A percentile compares a stretch with the other conserved stretches of the same genome.
Evolutionary conservation across 192 early-diverging fungal species (phyloP).

Genomic region (Coemansia reversa): DNA sequence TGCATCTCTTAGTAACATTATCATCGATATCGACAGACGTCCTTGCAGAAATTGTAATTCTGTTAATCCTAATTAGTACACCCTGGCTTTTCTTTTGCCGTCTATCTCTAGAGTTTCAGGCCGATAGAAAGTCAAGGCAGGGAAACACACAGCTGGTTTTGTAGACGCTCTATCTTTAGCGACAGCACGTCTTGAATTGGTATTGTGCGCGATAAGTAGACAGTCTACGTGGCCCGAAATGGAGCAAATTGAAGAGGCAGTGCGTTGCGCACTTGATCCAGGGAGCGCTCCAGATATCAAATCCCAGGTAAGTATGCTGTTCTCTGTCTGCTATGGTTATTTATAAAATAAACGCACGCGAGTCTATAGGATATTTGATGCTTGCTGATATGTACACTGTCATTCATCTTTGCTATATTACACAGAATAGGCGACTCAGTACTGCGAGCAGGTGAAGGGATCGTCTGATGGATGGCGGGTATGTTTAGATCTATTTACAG

Average conservation of each 20-base stretch:
- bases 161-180: not conserved
- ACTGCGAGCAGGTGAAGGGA: slow-evolving; percentile 76
- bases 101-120: not conserved
- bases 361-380: not conserved
- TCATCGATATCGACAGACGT: slow-evolving; percentile 48
- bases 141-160: not conserved
- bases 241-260: slow-evolving; percentile 81
- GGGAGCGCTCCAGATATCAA: slow-evolving; percentile 64
- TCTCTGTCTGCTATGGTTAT: no score
- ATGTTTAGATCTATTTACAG: slow-evolving; percentile 76
- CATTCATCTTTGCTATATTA: not conserved
- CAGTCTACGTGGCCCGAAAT: slow-evolving; percentile 22
- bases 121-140: not conserved
- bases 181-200: not conserved
- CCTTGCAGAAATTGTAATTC: not conserved
- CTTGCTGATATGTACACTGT: not conserved
- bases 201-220: not conserved
- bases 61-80: not conserved
- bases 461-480: slow-evolving; percentile 83
- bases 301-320: slow-evolving; percentile 62
- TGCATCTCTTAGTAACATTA: not conserved
- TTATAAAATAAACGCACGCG: not conserved
- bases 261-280: slow-evolving; percentile 75
- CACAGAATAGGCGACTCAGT: slow-evolving; percentile 70
- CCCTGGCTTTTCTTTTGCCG: not conserved